phyloP scores from a whole-genome alignment of 257 asterid genomes.

The Eustoma russellianum region DNA sequence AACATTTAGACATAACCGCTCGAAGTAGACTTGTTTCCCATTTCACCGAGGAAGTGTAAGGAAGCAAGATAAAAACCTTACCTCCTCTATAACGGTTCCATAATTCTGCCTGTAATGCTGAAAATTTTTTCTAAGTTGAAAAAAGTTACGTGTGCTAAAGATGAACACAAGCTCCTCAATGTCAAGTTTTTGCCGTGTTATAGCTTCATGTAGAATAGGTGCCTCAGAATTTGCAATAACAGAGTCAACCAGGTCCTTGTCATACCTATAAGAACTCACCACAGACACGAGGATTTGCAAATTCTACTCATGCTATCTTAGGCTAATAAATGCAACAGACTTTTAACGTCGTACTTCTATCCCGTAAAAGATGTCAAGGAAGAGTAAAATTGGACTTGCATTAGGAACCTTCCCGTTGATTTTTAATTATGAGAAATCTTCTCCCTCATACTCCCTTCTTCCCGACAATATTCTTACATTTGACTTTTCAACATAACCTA shows the following conservation, averaged over 20 bases:
- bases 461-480: too few species aligned
- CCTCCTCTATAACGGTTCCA: conserved; percentile 57
- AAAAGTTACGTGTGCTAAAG: conserved; percentile 50
- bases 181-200: conserved; percentile 32
- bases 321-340: too few species aligned
- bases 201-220: conserved; percentile 37
- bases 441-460: too few species aligned
- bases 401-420: too few species aligned
- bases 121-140: conserved; percentile 67
- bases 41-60: conserved; percentile 1
- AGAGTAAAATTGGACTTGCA: too few species aligned
- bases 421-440: too few species aligned
- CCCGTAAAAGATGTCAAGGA: too few species aligned
- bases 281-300: conserved; percentile 52
- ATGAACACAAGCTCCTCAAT: conserved; percentile 38
- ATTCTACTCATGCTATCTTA: neutral
- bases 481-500: too few species aligned
- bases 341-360: too few species aligned
- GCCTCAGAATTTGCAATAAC: conserved; percentile 50
- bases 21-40: too few species aligned
- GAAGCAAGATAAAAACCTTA: conserved; percentile 5
- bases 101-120: conserved; percentile 38
- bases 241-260: conserved; percentile 44
- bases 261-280: conserved; percentile 66
- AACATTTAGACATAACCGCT: too few species aligned